Conservation (phyloP, 2,329 filamentous ascomycete species). For the Dothiorella sarmentorum region DNA sequence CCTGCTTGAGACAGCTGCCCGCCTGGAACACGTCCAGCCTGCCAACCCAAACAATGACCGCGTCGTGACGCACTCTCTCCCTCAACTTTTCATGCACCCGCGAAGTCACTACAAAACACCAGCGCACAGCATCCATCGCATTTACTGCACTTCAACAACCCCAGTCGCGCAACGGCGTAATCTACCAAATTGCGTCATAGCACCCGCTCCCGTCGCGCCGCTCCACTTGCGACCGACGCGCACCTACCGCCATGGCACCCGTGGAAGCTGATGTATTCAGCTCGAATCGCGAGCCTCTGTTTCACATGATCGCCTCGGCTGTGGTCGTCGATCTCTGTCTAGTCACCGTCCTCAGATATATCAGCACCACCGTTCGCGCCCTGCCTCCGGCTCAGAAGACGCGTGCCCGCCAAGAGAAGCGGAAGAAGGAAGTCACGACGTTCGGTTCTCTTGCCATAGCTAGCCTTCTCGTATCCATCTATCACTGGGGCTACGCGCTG, state of each 20-base stretch:
- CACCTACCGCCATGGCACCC: constrained; percentile 31
- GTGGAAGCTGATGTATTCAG: constrained; percentile 30
- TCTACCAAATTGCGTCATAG: constrained; percentile 16
- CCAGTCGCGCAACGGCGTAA: background rate
- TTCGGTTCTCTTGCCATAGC: constrained; percentile 46
- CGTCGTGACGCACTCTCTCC: constrained; percentile 1
- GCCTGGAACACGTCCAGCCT: no score
- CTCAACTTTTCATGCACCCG: background rate
- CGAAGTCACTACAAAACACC: background rate
- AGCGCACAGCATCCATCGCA: background rate
- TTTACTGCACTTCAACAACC: background rate
- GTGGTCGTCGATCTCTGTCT: constrained; percentile 32
- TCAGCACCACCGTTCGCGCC: constrained; percentile 30
- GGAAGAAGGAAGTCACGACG: constrained; percentile 32
- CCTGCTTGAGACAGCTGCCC: background rate
- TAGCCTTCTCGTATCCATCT: constrained; percentile 46
- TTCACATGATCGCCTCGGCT: constrained; percentile 31
- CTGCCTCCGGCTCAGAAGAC: constrained; percentile 35
- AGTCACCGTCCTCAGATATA: constrained; percentile 28
- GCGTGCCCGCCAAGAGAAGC: constrained; percentile 30
- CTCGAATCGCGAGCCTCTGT: constrained; percentile 34
- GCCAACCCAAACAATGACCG: constrained; percentile 1
- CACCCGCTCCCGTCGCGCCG: background rate
- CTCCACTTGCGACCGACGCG: background rate
- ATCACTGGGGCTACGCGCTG: constrained; percentile 45